Evolutionary conservation across 108 stramenopile genomes (phyloP), one percentile per base, ranked within the genome.

Genomic region (Hondaea fermentalgiana): DNA sequence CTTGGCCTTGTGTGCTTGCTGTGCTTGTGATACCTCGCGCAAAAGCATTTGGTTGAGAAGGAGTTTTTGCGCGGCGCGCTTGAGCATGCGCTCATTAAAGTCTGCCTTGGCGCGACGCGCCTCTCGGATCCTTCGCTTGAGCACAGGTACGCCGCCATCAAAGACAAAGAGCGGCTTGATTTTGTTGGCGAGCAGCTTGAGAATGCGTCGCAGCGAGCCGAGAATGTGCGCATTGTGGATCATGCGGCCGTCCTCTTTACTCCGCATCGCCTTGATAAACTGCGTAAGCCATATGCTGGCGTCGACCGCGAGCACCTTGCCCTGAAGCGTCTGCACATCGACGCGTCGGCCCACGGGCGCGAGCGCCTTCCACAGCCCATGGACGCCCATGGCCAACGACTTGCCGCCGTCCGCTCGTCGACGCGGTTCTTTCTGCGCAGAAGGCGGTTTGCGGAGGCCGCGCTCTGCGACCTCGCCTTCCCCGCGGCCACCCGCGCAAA

Each of bases 151-250:
- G 43, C 92, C 92, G n/a, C 98, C 98, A 90, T 99, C 98, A 88
- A 99, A 99, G 23, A 99, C 98, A 25, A 99, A 95, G 49, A 99
- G 97, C 10, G 99, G 98, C 57, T 95, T 93, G 49, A 99, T 97
- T 19, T 95, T 16, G 58, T 58, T 87, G 29, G 14, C 14, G 57
- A 88, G 93, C 57, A 99, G 91, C 89, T 97, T 96, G 88, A 96
- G 95, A 58, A 99, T 87, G 23, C 99, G 91, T 25, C 98, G 95
- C 21, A 99, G 89, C 57, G 97, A 97, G 10, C 98, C 97, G 5
- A 98, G 90, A 43, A 99, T 90, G 92, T 98, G 98, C 4, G 98
- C 98, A 71, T 97, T 97, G 16, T 93, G 94, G 8, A 96, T 91
- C 71, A 96, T 89, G 4, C 89, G 89, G 21, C 97, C 97, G 12